Conservation (phyloP, 208 protist genomes). For the Acanthamoeba polyphaga region DNA sequence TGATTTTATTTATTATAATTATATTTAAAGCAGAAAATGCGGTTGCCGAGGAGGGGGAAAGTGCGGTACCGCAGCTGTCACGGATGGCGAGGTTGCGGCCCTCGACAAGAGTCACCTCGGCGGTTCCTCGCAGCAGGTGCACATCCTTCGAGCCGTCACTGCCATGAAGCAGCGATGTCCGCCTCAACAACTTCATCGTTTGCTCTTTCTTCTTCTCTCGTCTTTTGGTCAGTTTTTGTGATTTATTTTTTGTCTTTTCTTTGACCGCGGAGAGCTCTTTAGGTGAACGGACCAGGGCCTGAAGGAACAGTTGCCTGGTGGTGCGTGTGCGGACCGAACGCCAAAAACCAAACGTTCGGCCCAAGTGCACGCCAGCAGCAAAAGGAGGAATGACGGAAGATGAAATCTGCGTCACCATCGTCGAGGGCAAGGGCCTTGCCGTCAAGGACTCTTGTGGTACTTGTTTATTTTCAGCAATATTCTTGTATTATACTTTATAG, state of each 20-base stretch:
- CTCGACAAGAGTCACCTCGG: not conserved
- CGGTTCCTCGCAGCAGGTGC: not conserved
- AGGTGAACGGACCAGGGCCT: too few species aligned
- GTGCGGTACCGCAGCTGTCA: not conserved
- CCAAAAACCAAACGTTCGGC: not conserved
- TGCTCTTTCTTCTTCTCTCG: too few species aligned
- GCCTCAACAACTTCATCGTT: not conserved
- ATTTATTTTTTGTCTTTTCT: too few species aligned
- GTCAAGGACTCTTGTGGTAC: slow-evolving; percentile 24
- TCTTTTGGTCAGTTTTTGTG: too few species aligned
- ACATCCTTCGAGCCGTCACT: not conserved
- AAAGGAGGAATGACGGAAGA: not conserved
- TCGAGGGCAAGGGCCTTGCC: slow-evolving; percentile 18
- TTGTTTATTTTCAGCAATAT: not conserved
- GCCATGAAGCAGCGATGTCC: not conserved
- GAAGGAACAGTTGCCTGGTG: too few species aligned
- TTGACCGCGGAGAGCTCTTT: too few species aligned
- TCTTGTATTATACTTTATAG: not conserved
- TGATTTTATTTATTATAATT: not conserved
- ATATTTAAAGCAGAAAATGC: not conserved
- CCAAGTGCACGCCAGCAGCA: too few species aligned
- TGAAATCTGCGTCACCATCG: slow-evolving; percentile 16
- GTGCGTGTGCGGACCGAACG: too few species aligned
- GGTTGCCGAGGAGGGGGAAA: too few species aligned
- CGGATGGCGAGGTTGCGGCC: slow-evolving; percentile 49